phyloP scores from a whole-genome alignment of 192 early-diverging fungal species.

The Coemansia sp. region DNA sequence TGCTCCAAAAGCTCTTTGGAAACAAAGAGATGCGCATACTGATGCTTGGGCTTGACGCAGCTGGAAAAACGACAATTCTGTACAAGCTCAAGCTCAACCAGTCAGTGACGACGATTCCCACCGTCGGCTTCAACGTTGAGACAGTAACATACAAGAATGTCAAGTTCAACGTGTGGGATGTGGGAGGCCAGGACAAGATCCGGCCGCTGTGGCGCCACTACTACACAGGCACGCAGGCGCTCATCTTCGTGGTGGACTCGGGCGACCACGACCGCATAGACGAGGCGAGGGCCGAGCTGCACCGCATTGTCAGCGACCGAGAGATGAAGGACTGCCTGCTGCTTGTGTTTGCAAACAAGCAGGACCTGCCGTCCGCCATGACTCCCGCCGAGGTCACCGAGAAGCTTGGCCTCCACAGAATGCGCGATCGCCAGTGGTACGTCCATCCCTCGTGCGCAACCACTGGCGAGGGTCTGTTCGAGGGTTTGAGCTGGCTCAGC shows the following conservation, averaged over 20 bases:
- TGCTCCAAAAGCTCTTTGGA: slow-evolving; percentile 57
- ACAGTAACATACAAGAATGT: slow-evolving; percentile 86
- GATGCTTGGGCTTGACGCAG: slow-evolving; percentile 60
- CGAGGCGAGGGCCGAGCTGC: slow-evolving; percentile 81
- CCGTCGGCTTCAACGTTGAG: slow-evolving; percentile 82
- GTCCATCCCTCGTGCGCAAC: slow-evolving; percentile 84
- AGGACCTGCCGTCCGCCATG: slow-evolving; percentile 82
- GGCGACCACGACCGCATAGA: slow-evolving; percentile 84
- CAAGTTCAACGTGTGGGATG: slow-evolving; percentile 82
- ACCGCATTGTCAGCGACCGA: slow-evolving; percentile 76
- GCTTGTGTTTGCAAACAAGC: slow-evolving; percentile 84
- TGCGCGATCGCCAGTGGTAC: slow-evolving; percentile 92
- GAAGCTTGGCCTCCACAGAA: slow-evolving; percentile 77
- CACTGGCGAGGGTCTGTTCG: slow-evolving; percentile 80
- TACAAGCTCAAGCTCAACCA: slow-evolving; percentile 64
- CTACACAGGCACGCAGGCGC: slow-evolving; percentile 79
- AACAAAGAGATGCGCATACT: slow-evolving; percentile 63
- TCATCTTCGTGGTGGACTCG: slow-evolving; percentile 88
- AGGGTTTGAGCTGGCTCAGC: slow-evolving; percentile 84
- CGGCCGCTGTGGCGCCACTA: slow-evolving; percentile 85
- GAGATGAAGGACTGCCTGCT: slow-evolving; percentile 84
- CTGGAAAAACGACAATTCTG: slow-evolving; percentile 59
- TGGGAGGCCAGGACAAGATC: slow-evolving; percentile 92
- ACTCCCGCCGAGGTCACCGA: slow-evolving; percentile 93
- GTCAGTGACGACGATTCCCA: slow-evolving; percentile 58